phyloP scores from a whole-genome alignment of 2,329 filamentous ascomycete species.

The Pseudogymnoascus verrucosus region DNA sequence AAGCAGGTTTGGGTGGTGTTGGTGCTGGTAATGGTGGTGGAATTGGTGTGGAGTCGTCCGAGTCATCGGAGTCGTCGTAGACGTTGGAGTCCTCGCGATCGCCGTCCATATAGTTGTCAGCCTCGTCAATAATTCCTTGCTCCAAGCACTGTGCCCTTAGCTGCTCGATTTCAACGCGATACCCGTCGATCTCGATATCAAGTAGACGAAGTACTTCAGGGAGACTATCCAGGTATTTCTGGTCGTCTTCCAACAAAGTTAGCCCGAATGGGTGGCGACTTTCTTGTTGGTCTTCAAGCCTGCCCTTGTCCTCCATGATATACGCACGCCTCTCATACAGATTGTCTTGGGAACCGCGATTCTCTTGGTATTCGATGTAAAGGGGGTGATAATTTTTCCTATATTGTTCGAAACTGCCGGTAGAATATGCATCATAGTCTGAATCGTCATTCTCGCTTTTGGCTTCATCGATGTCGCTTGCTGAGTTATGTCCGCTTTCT shows the following conservation, averaged over 20 bases:
- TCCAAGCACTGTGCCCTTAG: slow-evolving; percentile 16
- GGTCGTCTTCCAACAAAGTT: slow-evolving; percentile 13
- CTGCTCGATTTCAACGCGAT: slow-evolving; percentile 8
- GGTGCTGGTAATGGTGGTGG: not conserved
- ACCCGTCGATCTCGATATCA: slow-evolving; percentile 7
- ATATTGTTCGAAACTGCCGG: slow-evolving; percentile 1
- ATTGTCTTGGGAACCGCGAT: slow-evolving; percentile 17
- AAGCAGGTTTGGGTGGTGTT: not conserved
- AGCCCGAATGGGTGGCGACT: slow-evolving; percentile 8
- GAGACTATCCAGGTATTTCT: slow-evolving; percentile 18
- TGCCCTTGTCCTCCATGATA: slow-evolving; percentile 13
- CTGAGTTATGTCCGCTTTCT: not conserved
- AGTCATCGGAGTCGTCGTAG: not conserved
- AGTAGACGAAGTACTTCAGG: slow-evolving; percentile 10
- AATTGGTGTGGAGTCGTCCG: not conserved
- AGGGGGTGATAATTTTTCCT: slow-evolving; percentile 16
- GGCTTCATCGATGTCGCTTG: not conserved
- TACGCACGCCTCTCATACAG: slow-evolving; percentile 16
- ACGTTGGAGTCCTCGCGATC: not conserved
- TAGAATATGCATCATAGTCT: not conserved
- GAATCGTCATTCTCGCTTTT: not conserved
- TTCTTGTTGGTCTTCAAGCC: slow-evolving; percentile 13
- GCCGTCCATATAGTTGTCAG: slow-evolving; percentile 4
- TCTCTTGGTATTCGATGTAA: slow-evolving; percentile 13
- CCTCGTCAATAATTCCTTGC: slow-evolving; percentile 19